phyloP scores from a whole-genome alignment of 2,329 filamentous ascomycete genomes.

The Amylocarpus encephaloides region DNA sequence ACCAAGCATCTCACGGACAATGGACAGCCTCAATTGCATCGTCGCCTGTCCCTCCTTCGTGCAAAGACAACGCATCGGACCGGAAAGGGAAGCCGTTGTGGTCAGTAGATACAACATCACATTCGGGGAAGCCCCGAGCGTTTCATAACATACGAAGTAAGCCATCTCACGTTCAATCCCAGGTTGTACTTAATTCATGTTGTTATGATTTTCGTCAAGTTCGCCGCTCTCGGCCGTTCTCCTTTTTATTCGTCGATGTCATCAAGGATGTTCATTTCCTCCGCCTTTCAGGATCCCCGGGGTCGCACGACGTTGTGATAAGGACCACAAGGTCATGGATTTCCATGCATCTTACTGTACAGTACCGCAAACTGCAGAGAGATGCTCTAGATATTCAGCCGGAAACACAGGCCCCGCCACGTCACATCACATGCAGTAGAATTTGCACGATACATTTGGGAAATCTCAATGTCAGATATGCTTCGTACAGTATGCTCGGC shows the following conservation, averaged over 20 bases:
- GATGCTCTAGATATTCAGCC: not conserved
- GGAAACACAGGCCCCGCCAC: slow-evolving; percentile 4
- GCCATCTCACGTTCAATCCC: slow-evolving; percentile 4
- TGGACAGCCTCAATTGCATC: not conserved
- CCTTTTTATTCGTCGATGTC: not conserved
- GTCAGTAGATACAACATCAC: not conserved
- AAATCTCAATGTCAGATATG: slow-evolving; percentile 4
- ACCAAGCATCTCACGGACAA: slow-evolving; percentile 4
- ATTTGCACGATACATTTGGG: not conserved
- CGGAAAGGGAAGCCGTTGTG: slow-evolving; percentile 4
- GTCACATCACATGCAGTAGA: slow-evolving; percentile 8
- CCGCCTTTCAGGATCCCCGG: not conserved
- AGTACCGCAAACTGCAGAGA: slow-evolving; percentile 8
- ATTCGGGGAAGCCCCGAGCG: not conserved
- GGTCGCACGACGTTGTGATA: not conserved
- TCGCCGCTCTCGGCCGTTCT: not conserved
- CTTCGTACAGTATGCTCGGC: not conserved
- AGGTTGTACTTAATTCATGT: not conserved
- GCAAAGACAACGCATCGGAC: not conserved
- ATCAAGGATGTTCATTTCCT: not conserved
- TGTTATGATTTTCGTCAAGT: not conserved
- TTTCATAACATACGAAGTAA: slow-evolving; percentile 2
- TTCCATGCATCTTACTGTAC: slow-evolving; percentile 4
- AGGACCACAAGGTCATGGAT: not conserved
- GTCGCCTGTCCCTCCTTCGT: not conserved